Base-by-base conservation (phyloP, 352 stramenopile species). In the Globisporangium irregulare region DNA sequence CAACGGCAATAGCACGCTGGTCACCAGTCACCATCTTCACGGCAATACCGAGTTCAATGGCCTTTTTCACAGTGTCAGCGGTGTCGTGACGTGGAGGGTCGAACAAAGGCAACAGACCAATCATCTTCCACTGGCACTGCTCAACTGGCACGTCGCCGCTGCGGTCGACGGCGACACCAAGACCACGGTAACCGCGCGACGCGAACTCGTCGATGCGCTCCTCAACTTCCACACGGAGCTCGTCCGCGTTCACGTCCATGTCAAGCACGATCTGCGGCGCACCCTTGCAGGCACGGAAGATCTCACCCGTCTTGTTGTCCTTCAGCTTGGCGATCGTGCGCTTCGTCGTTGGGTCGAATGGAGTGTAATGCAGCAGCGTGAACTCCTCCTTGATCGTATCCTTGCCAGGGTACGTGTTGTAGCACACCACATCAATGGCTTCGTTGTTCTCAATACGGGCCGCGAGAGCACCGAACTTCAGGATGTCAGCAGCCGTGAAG, bases 21-120 rank as follows among this genome's bases (percentile, higher is more conserved):
- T 99, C 96, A 73, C 96, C 96, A 32, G 96, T 99, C 48, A 99
- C 91, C 94, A 98, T 98, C 80, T 98, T 98, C 29, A 99, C 94
- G 1, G 77, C 81, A 60, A 99, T 93, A 57, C 96, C 96, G 18
- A 95, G 80, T 70, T 93, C 82, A 70, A 97, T 84, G 7, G 95
- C 89, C 41, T 89, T 89, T 69, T 94, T 83, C 70, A 98, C 97
- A 5, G 96, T 98, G 57, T 93, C 80, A 14, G 82, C 80, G 55
- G 94, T 98, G 74, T 98, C 95, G 67, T 92, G 82, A 58, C 96
- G 89, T 61, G 96, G 94, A 46, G 95, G 96, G 68, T 99, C 96
- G 58, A 98, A 89, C 76, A 98, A 83, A 29, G 93, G 89, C 64
- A 98, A 60, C 25, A 98, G 73, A 77, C 95, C 95, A 50, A 96